Evolutionary conservation across 352 stramenopile genomes (phyloP).

Genomic region (Phytophthora colocasiae): DNA sequence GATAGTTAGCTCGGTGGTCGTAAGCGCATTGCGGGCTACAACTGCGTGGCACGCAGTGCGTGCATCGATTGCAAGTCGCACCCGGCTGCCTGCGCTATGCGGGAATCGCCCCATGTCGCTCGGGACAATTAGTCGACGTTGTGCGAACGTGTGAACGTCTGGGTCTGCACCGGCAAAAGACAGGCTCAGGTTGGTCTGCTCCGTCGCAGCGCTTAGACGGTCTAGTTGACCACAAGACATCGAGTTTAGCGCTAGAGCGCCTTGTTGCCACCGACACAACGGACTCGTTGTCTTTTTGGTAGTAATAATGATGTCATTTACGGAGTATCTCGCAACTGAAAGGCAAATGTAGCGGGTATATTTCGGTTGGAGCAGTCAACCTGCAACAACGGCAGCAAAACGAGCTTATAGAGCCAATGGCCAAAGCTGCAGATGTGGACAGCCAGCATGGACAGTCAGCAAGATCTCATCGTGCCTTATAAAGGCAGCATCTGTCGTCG

Average conservation of each 20-base stretch:
- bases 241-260: not conserved
- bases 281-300: not conserved
- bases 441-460: not conserved
- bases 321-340: too few species aligned
- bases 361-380: not conserved
- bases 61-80: not conserved
- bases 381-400: not conserved
- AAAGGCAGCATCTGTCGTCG: not conserved
- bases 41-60: not conserved
- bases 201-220: not conserved
- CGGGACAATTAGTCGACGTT: slow-evolving; percentile 9
- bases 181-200: not conserved
- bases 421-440: not conserved
- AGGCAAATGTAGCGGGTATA: too few species aligned
- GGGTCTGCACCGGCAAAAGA: not conserved
- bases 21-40: not conserved
- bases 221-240: not conserved
- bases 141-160: not conserved
- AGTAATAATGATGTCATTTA: too few species aligned
- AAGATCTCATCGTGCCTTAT: slow-evolving; percentile 4
- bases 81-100: not conserved
- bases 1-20: not conserved
- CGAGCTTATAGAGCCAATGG: not conserved
- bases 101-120: slow-evolving; percentile 2
- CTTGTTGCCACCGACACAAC: not conserved